Percentiles rank a stretch among this genome's conserved stretches.
Evolutionary conservation across 2,329 filamentous ascomycete species (phyloP).

Genomic region (Penicillium thymicola): DNA sequence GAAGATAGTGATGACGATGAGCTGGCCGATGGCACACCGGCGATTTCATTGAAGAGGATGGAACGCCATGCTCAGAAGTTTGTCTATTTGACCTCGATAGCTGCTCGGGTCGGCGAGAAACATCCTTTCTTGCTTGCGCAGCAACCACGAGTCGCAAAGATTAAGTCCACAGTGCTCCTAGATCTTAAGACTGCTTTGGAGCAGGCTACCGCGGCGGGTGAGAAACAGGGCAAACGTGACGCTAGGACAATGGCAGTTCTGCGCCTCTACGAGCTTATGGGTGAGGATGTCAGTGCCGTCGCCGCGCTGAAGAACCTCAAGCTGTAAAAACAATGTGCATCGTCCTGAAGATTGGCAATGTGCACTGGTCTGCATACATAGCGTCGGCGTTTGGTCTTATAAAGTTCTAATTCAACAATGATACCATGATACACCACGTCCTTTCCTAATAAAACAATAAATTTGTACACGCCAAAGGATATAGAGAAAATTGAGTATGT

Average conservation of each 20-base stretch:
- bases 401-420: conserved; percentile 26
- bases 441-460: conserved; percentile 42
- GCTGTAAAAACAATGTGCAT: conserved; percentile 23
- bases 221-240: conserved; percentile 34
- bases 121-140: conserved; percentile 65
- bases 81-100: conserved; percentile 52
- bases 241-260: conserved; percentile 54
- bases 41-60: conserved; percentile 46
- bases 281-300: conserved; percentile 58
- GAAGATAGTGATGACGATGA: conserved; percentile 41
- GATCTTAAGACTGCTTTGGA: conserved; percentile 63
- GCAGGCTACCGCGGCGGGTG: conserved; percentile 47
- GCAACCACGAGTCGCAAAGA: conserved; percentile 53
- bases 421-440: conserved; percentile 43
- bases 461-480: conserved; percentile 38
- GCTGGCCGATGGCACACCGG: conserved; percentile 37
- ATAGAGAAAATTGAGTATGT: conserved; percentile 48
- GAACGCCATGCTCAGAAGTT: conserved; percentile 58
- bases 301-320: conserved; percentile 52
- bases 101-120: conserved; percentile 50
- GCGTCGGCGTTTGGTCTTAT: conserved; percentile 44
- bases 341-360: background rate
- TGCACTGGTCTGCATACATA: conserved; percentile 32
- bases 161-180: conserved; percentile 61
- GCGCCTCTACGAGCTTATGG: conserved; percentile 60